Evolutionary conservation across 805 yeast genomes (phyloP).

Genomic region (Candida insectorum): DNA sequence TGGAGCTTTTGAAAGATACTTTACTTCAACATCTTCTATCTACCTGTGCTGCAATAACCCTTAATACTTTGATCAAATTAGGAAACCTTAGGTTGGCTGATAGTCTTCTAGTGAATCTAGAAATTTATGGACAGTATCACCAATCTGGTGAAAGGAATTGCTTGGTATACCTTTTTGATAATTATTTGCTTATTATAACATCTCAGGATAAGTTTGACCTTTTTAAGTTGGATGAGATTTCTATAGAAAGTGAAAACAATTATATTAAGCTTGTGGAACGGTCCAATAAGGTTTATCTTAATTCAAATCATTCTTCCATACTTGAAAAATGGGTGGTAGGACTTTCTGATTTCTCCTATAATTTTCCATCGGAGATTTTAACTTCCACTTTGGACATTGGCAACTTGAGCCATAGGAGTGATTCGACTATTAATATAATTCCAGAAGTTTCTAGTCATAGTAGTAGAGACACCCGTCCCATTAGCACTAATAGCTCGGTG

Average conservation of each 20-base stretch:
- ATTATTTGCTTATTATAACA: conserved; percentile 22
- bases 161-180: conserved; percentile 30
- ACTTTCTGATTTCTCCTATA: conserved; percentile 27
- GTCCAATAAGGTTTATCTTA: conserved; percentile 17
- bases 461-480: background rate
- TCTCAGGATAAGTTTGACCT: background rate
- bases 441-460: background rate
- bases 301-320: conserved; percentile 25
- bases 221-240: conserved; percentile 1
- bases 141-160: conserved; percentile 6
- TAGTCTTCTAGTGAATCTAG: conserved; percentile 19
- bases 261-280: conserved; percentile 1
- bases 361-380: conserved; percentile 32
- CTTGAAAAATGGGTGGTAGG: conserved; percentile 45
- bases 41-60: conserved; percentile 18
- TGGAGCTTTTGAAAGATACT: conserved; percentile 25
- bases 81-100: conserved; percentile 39
- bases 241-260: conserved; percentile 7
- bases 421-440: conserved; percentile 3
- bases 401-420: conserved; percentile 1
- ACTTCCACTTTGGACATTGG: conserved; percentile 25
- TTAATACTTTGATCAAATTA: conserved; percentile 24
- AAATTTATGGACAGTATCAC: background rate
- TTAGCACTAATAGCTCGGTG: background rate
- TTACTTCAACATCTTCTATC: conserved; percentile 27